Evolutionary conservation across 768 basidiomycete species (phyloP).

Genomic region (Macrolepiota dolichaula): DNA sequence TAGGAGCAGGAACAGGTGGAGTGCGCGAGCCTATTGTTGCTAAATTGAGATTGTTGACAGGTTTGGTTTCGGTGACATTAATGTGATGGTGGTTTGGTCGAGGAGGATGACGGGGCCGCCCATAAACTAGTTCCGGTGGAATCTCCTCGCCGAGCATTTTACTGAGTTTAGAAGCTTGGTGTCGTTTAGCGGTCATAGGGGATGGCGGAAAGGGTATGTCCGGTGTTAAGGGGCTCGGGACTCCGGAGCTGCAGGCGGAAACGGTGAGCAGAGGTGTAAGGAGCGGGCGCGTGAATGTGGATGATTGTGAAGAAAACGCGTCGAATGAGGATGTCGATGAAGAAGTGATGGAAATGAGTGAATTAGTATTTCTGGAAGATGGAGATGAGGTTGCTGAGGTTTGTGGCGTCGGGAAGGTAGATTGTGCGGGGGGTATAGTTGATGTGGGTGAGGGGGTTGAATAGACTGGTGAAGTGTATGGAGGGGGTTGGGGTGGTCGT

Average conservation of each 20-base stretch:
- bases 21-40: neutral
- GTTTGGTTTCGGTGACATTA: neutral
- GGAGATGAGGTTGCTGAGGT: neutral
- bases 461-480: neutral
- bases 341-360: neutral
- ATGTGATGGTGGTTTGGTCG: neutral
- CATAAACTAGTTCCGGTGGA: neutral
- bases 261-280: neutral
- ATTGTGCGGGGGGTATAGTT: neutral
- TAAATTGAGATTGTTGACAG: neutral
- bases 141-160: slow-evolving; percentile 24
- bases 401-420: neutral
- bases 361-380: neutral
- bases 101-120: neutral
- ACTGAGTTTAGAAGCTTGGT: slow-evolving; percentile 20
- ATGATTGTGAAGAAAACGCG: neutral
- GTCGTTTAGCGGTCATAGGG: slow-evolving; percentile 18
- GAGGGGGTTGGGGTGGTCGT: neutral
- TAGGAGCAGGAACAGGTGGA: neutral
- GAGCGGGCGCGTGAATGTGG: neutral
- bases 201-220: slow-evolving; percentile 17
- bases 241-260: neutral
- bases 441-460: neutral
- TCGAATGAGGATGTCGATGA: neutral
- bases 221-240: slow-evolving; percentile 8